Evolutionary conservation across 441 rosid genomes (phyloP).

Genomic region (Populus tomentosa): DNA sequence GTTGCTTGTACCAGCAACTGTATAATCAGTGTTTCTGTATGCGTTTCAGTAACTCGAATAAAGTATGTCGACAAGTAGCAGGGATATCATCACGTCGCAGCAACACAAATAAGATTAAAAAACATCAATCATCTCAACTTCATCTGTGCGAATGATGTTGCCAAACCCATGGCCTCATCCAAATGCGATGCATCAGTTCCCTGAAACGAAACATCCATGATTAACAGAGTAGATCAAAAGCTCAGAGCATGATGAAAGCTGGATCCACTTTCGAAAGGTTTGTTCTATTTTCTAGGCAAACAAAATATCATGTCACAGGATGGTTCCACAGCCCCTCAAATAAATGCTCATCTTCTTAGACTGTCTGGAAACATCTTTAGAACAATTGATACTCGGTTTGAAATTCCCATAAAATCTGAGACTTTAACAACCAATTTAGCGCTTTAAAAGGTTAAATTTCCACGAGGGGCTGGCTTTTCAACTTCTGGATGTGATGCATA

Average conservation of each 20-base stretch:
- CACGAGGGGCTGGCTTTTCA: not conserved
- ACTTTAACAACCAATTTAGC: not conserved
- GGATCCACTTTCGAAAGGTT: not conserved
- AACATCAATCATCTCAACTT: slow-evolving; percentile 43
- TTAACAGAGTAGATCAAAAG: not conserved
- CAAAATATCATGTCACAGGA: not conserved
- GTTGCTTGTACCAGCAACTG: not conserved
- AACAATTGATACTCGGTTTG: too few relatives aligned
- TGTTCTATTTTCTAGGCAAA: not conserved
- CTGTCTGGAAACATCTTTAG: not conserved
- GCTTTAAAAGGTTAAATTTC: not conserved
- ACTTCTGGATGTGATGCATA: not conserved
- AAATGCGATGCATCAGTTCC: slow-evolving; percentile 81
- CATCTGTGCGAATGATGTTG: slow-evolving; percentile 67
- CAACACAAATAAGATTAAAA: not conserved
- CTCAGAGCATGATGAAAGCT: not conserved
- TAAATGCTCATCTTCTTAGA: not conserved
- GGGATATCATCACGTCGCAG: not conserved
- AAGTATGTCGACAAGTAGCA: not conserved
- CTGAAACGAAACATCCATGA: slow-evolving; percentile 30
- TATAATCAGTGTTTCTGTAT: not conserved
- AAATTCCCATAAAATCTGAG: not conserved
- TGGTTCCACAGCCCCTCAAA: not conserved
- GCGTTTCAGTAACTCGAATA: not conserved
- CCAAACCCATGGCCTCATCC: slow-evolving; percentile 65